A percentile compares a stretch with the other conserved stretches of the same genome.
phyloP scores from a whole-genome alignment of 2,329 filamentous ascomycete species.

The Diaporthe ampelina region DNA sequence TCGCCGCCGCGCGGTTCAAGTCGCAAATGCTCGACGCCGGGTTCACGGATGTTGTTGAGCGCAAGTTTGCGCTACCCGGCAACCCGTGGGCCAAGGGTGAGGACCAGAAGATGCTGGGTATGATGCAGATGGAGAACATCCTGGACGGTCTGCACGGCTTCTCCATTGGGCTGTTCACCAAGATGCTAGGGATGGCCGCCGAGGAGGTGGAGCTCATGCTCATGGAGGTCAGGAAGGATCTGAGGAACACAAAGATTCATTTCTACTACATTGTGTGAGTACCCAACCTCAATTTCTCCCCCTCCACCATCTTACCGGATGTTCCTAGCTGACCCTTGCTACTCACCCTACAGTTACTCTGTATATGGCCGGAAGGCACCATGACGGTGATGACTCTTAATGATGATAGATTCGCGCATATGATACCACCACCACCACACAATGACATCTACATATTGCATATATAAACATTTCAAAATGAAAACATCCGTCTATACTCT shows the following conservation, averaged over 20 bases:
- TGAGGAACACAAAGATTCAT: constrained; percentile 50
- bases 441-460: neutral
- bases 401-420: constrained; percentile 21
- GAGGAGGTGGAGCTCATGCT: constrained; percentile 51
- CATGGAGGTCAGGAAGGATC: constrained; percentile 49
- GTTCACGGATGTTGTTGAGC: constrained; percentile 50
- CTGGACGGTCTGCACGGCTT: constrained; percentile 51
- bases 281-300: neutral
- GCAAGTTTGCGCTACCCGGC: constrained; percentile 50
- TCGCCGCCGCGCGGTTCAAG: constrained; percentile 37
- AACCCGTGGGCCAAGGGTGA: constrained; percentile 54
- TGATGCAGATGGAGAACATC: constrained; percentile 52
- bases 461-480: constrained; percentile 6
- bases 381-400: constrained; percentile 19
- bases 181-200: constrained; percentile 48
- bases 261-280: constrained; percentile 50
- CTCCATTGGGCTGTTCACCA: constrained; percentile 50
- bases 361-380: constrained; percentile 39
- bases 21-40: constrained; percentile 48
- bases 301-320: too few relatives aligned
- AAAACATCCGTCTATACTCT: neutral
- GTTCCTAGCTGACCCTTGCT: neutral
- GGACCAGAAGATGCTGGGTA: constrained; percentile 54
- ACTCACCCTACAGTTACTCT: constrained; percentile 30
- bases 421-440: constrained; percentile 31